A percentile compares a stretch with the other conserved stretches of the same genome.
Conservation (phyloP, 2,329 filamentous ascomycete genomes). For the Cladophialophora psammophila region DNA sequence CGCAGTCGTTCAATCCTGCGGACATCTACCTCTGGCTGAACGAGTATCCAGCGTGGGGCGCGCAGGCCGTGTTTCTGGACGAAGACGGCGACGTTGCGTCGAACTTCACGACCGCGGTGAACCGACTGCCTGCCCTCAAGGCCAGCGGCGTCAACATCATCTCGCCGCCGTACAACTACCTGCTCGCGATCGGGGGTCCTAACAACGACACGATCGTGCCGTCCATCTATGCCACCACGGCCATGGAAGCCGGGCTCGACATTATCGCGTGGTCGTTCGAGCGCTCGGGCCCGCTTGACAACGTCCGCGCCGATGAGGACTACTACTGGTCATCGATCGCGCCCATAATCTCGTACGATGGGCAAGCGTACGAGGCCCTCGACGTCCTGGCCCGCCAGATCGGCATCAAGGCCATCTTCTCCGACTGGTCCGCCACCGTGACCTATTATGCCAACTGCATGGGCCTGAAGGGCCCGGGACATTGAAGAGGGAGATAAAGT, state of each 20-base stretch:
- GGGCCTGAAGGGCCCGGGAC: constrained; percentile 44
- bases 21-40: constrained; percentile 73
- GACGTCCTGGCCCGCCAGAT: constrained; percentile 70
- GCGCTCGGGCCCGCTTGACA: constrained; percentile 66
- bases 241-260: constrained; percentile 67
- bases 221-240: constrained; percentile 67
- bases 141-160: constrained; percentile 67
- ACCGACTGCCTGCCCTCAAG: constrained; percentile 64
- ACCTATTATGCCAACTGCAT: constrained; percentile 78
- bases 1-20: constrained; percentile 70
- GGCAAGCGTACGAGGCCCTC: constrained; percentile 71
- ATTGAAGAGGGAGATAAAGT: not conserved
- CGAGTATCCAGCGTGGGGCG: constrained; percentile 66
- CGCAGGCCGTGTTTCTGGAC: constrained; percentile 71
- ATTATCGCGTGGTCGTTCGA: constrained; percentile 75
- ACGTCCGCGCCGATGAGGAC: constrained; percentile 58
- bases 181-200: constrained; percentile 61
- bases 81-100: constrained; percentile 63
- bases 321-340: constrained; percentile 61
- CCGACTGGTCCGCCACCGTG: constrained; percentile 73
- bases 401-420: constrained; percentile 68
- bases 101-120: constrained; percentile 62
- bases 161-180: constrained; percentile 68
- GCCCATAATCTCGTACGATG: constrained; percentile 66
- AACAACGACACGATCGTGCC: constrained; percentile 63